phyloP scores from a whole-genome alignment of 108 stramenopile genomes.

The Parmales sp. region DNA sequence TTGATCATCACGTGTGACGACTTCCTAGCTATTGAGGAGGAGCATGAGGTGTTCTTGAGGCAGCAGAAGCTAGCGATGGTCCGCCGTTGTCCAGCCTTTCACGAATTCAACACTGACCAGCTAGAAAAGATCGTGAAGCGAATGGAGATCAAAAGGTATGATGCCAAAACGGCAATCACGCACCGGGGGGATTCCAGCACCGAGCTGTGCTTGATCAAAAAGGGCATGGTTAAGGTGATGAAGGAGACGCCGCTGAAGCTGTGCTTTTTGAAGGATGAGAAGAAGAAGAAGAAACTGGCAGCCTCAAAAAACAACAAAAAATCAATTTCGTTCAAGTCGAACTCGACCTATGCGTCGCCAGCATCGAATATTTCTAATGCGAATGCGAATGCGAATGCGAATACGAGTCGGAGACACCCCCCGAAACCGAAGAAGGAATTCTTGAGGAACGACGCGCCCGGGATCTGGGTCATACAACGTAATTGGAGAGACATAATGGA shows the following conservation, averaged over 20 bases:
- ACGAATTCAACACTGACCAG: background rate
- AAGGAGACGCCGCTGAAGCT: no score
- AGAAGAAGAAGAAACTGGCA: no score
- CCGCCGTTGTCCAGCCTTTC: background rate
- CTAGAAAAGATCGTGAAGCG: background rate
- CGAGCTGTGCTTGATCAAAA: slow-evolving; percentile 1
- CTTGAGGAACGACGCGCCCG: background rate
- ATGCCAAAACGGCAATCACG: background rate
- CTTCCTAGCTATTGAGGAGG: background rate
- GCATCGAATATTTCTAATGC: no score
- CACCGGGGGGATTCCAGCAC: background rate
- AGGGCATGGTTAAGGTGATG: slow-evolving; percentile 5
- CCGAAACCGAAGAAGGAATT: background rate
- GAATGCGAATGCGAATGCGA: no score
- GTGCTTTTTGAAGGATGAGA: no score
- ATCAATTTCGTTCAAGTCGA: no score
- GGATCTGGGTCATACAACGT: background rate
- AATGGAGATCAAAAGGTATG: background rate
- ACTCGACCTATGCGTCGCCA: no score
- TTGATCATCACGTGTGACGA: background rate
- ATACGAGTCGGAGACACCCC: background rate
- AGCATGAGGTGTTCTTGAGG: background rate
- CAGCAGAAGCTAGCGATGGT: background rate
- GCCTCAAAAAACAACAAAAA: no score
- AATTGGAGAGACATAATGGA: background rate